Conservation (phyloP, 2,329 filamentous ascomycete species). For the Sphaceloma murrayae region DNA sequence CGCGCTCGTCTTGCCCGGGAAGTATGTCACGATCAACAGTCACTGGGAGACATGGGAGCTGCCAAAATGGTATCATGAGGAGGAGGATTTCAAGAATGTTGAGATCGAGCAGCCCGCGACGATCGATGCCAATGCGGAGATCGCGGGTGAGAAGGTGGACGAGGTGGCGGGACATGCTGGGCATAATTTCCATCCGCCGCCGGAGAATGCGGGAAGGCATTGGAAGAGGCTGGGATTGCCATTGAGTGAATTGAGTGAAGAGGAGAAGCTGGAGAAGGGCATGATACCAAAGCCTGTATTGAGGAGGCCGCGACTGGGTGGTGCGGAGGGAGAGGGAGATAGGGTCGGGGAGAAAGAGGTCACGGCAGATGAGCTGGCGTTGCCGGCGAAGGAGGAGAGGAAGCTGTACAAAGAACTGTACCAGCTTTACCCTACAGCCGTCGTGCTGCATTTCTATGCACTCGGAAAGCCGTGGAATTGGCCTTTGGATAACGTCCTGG, state of each 20-base stretch:
- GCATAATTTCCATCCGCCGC: constrained; percentile 10
- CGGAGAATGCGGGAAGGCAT: constrained; percentile 1
- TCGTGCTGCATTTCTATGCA: constrained; percentile 25
- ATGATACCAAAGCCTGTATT: constrained; percentile 2
- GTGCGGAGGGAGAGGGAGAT: not conserved
- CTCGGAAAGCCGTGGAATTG: constrained; percentile 25
- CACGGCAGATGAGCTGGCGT: not conserved
- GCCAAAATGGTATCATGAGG: constrained; percentile 23
- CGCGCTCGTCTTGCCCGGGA: constrained; percentile 25
- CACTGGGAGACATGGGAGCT: constrained; percentile 29
- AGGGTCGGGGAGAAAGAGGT: not conserved
- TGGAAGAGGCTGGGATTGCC: constrained; percentile 7
- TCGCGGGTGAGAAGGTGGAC: constrained; percentile 6
- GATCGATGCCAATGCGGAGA: constrained; percentile 8
- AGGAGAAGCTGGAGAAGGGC: constrained; percentile 1
- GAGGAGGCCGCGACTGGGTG: too few species aligned
- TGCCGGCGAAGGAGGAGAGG: constrained; percentile 16
- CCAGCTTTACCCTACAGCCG: constrained; percentile 20
- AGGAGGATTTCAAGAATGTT: not conserved
- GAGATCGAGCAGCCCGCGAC: constrained; percentile 1
- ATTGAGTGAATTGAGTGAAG: too few species aligned
- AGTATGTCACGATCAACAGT: constrained; percentile 24
- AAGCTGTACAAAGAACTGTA: constrained; percentile 21
- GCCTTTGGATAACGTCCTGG: constrained; percentile 13
- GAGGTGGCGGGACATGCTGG: constrained; percentile 2